Evolutionary conservation across 2,329 filamentous ascomycete species (phyloP).

Genomic region (Lachnellula hyalina): DNA sequence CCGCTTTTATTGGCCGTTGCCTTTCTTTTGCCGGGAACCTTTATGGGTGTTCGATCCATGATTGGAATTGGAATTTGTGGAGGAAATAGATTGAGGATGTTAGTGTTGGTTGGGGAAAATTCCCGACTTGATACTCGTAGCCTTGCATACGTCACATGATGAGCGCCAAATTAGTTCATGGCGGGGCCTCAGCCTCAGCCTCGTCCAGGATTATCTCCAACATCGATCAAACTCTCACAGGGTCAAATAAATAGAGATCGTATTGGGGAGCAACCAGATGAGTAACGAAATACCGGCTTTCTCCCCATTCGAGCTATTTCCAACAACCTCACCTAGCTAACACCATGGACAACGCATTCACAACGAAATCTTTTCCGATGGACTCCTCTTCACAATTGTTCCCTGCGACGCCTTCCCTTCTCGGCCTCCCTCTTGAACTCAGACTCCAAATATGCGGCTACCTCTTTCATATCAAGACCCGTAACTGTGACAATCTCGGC

Average conservation of each 20-base stretch:
- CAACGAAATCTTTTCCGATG: not conserved
- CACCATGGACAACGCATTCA: too few relatives aligned
- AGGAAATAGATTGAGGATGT: not conserved
- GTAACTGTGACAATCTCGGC: not conserved
- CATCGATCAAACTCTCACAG: too few relatives aligned
- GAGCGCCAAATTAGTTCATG: too few relatives aligned
- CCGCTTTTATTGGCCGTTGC: slow-evolving; percentile 19
- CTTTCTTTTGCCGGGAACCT: slow-evolving; percentile 27
- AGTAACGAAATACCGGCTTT: too few relatives aligned
- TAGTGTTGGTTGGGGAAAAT: not conserved
- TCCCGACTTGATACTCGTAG: not conserved
- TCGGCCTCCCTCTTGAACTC: slow-evolving; percentile 15
- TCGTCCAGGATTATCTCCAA: too few relatives aligned
- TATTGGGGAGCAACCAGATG: too few relatives aligned
- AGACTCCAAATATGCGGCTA: slow-evolving; percentile 14
- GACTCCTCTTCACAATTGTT: not conserved
- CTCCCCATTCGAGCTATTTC: too few relatives aligned
- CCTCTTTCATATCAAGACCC: slow-evolving; percentile 6
- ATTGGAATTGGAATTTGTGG: not conserved
- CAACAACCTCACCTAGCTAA: too few relatives aligned
- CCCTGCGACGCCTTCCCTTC: slow-evolving; percentile 1
- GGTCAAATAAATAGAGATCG: too few relatives aligned
- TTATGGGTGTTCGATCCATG: slow-evolving; percentile 30
- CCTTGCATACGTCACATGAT: not conserved
- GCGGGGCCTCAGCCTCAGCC: too few relatives aligned